Evolutionary conservation across 805 yeast species (phyloP).

Genomic region (Torulaspora microellipsoides): DNA sequence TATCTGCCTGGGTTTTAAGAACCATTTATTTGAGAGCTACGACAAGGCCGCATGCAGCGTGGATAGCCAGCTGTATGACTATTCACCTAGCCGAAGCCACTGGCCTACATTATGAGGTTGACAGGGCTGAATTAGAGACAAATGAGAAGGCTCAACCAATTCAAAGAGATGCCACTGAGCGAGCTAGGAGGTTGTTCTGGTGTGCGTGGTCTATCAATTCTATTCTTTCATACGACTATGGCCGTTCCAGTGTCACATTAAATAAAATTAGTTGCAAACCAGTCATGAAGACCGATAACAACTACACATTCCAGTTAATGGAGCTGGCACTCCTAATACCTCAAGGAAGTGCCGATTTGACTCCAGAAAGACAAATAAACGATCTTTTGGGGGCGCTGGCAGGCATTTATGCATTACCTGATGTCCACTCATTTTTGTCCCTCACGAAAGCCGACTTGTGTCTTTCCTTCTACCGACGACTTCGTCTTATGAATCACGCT

Average conservation of each 20-base stretch:
- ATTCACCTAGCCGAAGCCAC: conserved; percentile 12
- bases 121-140: conserved; percentile 4
- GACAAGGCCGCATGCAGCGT: conserved; percentile 11
- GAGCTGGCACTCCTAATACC: conserved; percentile 11
- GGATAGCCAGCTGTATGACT: conserved; percentile 12
- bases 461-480: conserved; percentile 12
- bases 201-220: conserved; percentile 13
- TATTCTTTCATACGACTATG: conserved; percentile 12
- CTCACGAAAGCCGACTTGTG: conserved; percentile 11
- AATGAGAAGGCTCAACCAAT: neutral
- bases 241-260: conserved; percentile 9
- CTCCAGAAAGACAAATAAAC: neutral
- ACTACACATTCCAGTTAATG: conserved; percentile 2
- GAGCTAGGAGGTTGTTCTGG: conserved; percentile 11
- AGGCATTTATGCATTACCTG: conserved; percentile 2
- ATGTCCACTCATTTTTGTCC: conserved; percentile 9
- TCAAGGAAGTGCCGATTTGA: neutral
- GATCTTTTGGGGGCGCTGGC: conserved; percentile 4
- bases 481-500: conserved; percentile 7
- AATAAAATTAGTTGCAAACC: conserved; percentile 10
- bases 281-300: conserved; percentile 1
- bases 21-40: conserved; percentile 11
- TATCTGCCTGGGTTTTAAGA: conserved; percentile 11
- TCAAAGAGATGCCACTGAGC: conserved; percentile 1
- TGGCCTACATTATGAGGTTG: conserved; percentile 11